A percentile compares a stretch with the other conserved stretches of the same genome.
Conservation (phyloP, 768 basidiomycete genomes). For the Lactarius sanguifluus region DNA sequence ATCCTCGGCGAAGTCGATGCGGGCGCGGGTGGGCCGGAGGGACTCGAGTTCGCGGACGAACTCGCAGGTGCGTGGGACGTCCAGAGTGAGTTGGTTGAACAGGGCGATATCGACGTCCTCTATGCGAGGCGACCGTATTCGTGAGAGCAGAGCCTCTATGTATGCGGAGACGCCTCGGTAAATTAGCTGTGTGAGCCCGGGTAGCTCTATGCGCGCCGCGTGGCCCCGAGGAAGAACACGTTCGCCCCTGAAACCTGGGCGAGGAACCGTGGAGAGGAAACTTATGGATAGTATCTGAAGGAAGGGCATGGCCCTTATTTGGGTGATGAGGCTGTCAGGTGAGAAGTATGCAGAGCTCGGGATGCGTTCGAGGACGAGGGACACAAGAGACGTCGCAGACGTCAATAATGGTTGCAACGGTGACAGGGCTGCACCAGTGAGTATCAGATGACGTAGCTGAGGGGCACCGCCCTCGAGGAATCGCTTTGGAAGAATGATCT, state of each 20-base stretch:
- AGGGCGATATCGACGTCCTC: slow-evolving; percentile 14
- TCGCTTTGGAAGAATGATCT: slow-evolving; percentile 14
- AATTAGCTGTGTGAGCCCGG: slow-evolving; percentile 14
- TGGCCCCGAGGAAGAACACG: slow-evolving; percentile 4
- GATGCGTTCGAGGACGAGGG: slow-evolving; percentile 24
- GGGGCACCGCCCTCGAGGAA: slow-evolving; percentile 18
- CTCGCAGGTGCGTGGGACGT: slow-evolving; percentile 4
- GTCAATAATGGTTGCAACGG: slow-evolving; percentile 10
- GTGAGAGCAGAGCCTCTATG: slow-evolving; percentile 18
- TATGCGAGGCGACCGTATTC: slow-evolving; percentile 11
- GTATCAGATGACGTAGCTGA: slow-evolving; percentile 13
- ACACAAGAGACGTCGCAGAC: slow-evolving; percentile 15
- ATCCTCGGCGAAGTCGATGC: slow-evolving; percentile 12
- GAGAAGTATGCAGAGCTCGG: slow-evolving; percentile 16
- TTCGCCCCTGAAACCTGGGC: slow-evolving; percentile 11
- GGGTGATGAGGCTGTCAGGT: slow-evolving; percentile 13
- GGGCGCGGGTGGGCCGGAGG: background rate
- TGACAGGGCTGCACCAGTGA: slow-evolving; percentile 14
- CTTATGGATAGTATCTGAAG: slow-evolving; percentile 16
- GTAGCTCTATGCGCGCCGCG: slow-evolving; percentile 10
- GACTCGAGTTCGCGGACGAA: slow-evolving; percentile 10
- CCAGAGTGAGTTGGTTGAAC: slow-evolving; percentile 20
- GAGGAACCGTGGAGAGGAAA: slow-evolving; percentile 19
- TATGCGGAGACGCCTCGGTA: slow-evolving; percentile 20
- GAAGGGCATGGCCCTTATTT: slow-evolving; percentile 13